Evolutionary conservation across 2,329 filamentous ascomycete species (phyloP).

Genomic region (Aspergillus novoparasiticus): DNA sequence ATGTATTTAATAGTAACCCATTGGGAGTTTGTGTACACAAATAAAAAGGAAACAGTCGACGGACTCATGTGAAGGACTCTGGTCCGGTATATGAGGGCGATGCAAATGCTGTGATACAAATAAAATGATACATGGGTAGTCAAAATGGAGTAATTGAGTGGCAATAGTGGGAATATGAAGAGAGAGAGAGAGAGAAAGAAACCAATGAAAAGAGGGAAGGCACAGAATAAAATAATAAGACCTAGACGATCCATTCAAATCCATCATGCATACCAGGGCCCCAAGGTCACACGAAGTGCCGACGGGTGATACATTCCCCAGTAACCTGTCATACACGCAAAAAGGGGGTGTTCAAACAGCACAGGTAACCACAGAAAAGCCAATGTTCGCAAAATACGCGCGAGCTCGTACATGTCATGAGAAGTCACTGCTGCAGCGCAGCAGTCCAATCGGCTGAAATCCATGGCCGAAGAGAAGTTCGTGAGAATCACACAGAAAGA

Average conservation of each 20-base stretch:
- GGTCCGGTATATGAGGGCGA: constrained; percentile 13
- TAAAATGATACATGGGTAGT: constrained; percentile 11
- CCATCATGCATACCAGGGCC: constrained; percentile 15
- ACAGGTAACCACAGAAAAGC: constrained; percentile 27
- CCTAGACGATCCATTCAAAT: constrained; percentile 10
- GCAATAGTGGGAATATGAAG: constrained; percentile 6
- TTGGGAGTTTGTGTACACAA: constrained; percentile 11
- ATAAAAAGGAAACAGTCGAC: constrained; percentile 1
- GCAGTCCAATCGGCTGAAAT: constrained; percentile 12
- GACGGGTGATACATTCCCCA: constrained; percentile 15
- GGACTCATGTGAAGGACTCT: constrained; percentile 6
- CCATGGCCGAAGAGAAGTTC: constrained; percentile 4
- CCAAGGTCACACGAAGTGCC: constrained; percentile 9
- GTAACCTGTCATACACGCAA: constrained; percentile 26
- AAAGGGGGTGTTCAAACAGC: constrained; percentile 23
- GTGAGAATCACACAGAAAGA: constrained; percentile 1
- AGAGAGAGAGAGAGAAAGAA: not conserved
- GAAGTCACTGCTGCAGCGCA: constrained; percentile 25
- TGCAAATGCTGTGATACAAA: constrained; percentile 9
- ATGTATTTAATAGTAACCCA: constrained; percentile 10
- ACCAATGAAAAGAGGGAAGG: constrained; percentile 4
- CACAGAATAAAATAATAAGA: not conserved
- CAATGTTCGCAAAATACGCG: constrained; percentile 35
- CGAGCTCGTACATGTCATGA: constrained; percentile 43
- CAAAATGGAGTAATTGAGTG: constrained; percentile 8